Conservation (phyloP, 306 rosid genomes). For the Datisca glomerata region DNA sequence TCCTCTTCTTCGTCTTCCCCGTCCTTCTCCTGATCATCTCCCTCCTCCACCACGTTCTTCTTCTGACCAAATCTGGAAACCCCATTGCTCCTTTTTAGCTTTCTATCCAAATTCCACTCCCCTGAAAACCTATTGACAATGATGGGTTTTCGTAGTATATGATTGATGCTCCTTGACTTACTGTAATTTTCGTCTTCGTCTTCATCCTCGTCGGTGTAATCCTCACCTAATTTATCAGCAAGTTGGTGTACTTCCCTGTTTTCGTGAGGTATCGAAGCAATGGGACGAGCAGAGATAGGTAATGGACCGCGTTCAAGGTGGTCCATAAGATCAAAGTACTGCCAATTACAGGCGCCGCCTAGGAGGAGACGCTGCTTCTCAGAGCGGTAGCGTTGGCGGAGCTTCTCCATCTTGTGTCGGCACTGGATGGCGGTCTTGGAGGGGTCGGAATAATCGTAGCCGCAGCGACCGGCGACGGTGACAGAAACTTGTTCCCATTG, state of each 20-base stretch:
- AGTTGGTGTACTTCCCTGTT: not conserved
- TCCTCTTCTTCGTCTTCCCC: constrained; percentile 10
- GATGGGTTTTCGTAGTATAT: constrained; percentile 25
- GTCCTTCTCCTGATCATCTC: constrained; percentile 6
- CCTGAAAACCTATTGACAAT: constrained; percentile 12
- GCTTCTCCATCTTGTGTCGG: constrained; percentile 95
- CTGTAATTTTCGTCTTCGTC: constrained; percentile 10
- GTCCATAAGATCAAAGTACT: constrained; percentile 59
- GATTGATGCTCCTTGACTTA: constrained; percentile 32
- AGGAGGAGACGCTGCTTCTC: constrained; percentile 24
- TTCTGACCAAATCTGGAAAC: constrained; percentile 8
- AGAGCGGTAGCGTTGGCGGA: constrained; percentile 78
- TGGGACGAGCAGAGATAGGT: constrained; percentile 56
- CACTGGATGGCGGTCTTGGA: constrained; percentile 64
- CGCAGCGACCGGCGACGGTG: constrained; percentile 73
- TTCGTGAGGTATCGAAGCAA: constrained; percentile 5
- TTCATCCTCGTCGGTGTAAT: not conserved
- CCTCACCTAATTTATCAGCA: not conserved
- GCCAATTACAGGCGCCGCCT: constrained; percentile 33
- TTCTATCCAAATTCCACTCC: not conserved
- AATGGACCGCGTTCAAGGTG: constrained; percentile 63
- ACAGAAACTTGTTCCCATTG: constrained; percentile 95
- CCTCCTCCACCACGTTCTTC: constrained; percentile 3
- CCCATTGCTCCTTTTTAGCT: constrained; percentile 3
- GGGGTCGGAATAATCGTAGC: constrained; percentile 42